phyloP scores from a whole-genome alignment of 495 filamentous ascomycete species.

The Hypoxylon crocopeplum region DNA sequence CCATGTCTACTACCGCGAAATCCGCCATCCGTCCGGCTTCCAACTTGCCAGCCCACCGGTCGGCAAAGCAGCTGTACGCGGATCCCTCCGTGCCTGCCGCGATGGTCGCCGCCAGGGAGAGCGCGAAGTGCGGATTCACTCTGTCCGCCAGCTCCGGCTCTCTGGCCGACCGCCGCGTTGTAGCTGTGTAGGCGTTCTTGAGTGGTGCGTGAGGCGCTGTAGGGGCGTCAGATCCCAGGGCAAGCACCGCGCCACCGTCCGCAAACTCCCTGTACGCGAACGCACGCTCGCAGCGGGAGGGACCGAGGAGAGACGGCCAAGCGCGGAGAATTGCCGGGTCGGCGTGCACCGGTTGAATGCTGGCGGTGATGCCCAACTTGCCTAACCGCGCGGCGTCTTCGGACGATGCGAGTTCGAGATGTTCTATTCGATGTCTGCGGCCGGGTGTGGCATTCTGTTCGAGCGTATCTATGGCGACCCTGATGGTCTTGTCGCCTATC shows the following conservation, averaged over 20 bases:
- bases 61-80: conserved; percentile 65
- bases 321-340: conserved; percentile 67
- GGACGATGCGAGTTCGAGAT: conserved; percentile 63
- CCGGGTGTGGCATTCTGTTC: conserved; percentile 51
- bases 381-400: conserved; percentile 62
- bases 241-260: conserved; percentile 58
- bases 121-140: conserved; percentile 60
- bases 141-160: conserved; percentile 54
- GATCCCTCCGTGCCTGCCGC: conserved; percentile 63
- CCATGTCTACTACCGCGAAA: conserved; percentile 65
- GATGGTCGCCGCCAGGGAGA: conserved; percentile 59
- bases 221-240: conserved; percentile 67
- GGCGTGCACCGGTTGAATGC: conserved; percentile 68
- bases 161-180: conserved; percentile 62
- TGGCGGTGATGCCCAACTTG: conserved; percentile 64
- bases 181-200: conserved; percentile 65
- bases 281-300: conserved; percentile 57
- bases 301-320: conserved; percentile 63
- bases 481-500: conserved; percentile 66
- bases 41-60: conserved; percentile 58
- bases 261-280: conserved; percentile 69
- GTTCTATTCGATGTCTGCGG: conserved; percentile 66
- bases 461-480: conserved; percentile 62
- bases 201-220: conserved; percentile 65
- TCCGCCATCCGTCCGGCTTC: conserved; percentile 60